Evolutionary conservation across 1,139 yeast species (phyloP), one percentile per base, ranked within the genome.

Genomic region (Saccharomyces hybrid): DNA sequence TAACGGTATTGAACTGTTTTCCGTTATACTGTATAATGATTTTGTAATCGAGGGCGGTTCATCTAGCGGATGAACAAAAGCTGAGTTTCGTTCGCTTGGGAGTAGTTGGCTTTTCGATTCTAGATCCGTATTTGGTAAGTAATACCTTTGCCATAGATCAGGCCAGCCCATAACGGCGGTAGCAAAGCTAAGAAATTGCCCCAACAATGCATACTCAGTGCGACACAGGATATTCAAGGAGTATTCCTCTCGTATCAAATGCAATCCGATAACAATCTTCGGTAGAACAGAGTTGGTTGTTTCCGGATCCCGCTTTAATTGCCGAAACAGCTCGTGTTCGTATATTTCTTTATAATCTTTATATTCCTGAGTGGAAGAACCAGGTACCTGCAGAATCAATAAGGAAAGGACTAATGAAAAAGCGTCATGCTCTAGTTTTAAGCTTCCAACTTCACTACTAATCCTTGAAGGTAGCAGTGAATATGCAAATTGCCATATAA

Each of bases 131-230:
- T 34, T 29, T n/a, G 14, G 19, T 61, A 69, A 73, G 64, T 88
- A 88, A 63, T 83, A 84, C 2, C 69, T 66, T 16, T 71, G 67
- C 97, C 97, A 90, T 0, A 66, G 57, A 0, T 75, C 79, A 3
- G 84, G 80, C 97, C 97, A 89, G 1, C 86, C 84, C 80, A 86
- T 81, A 83, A 89, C 81, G 9, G 72, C 59, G 0, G 85, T 78
- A 5, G 87, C 62, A 59, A 84, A 88, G 0, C 84, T 74, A n/a
- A 91, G 69, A 9, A 90, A 65, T 0, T 72, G 48, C 0, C 85
- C 83, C 14, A 90, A 63, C 44, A 70, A 69, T 4, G 70, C 61
- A 16, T 78, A 71, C 23, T 74, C 71, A 0, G 62, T 58, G 2
- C 66, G 58, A 9, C 77, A 74, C 41, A 83, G 71, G 1, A 81